Conservation (phyloP, 164 flowering plant species). For the Stephania japonica region DNA sequence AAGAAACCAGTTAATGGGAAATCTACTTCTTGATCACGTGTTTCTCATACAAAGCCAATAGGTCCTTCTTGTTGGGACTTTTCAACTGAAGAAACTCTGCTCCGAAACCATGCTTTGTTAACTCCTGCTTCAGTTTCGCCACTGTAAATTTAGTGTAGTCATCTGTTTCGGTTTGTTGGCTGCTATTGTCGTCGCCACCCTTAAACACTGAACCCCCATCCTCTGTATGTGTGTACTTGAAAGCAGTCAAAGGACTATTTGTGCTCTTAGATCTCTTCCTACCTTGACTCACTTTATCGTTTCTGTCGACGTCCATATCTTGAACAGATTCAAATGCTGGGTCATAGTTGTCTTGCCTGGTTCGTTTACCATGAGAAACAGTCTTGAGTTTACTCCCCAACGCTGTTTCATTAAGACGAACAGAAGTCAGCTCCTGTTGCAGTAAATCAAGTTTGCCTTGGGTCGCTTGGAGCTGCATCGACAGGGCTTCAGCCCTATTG, state of each 20-base stretch:
- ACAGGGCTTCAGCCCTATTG: slow-evolving; percentile 72
- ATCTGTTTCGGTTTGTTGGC: slow-evolving; percentile 45
- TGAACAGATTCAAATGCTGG: slow-evolving; percentile 47
- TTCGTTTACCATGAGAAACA: slow-evolving; percentile 71
- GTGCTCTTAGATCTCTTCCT: slow-evolving; percentile 69
- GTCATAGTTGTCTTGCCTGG: slow-evolving; percentile 36
- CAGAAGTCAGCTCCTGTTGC: slow-evolving; percentile 75
- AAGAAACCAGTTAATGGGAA: slow-evolving; percentile 7
- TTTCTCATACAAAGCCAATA: slow-evolving; percentile 72
- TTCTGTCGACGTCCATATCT: slow-evolving; percentile 40
- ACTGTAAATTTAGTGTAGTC: slow-evolving; percentile 81
- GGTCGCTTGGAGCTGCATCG: slow-evolving; percentile 70
- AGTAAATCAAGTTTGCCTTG: slow-evolving; percentile 78
- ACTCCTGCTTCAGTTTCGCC: slow-evolving; percentile 73
- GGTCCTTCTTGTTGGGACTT: slow-evolving; percentile 73
- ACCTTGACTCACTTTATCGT: slow-evolving; percentile 25
- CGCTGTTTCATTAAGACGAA: slow-evolving; percentile 64
- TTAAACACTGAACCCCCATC: slow-evolving; percentile 73
- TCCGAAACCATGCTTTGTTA: slow-evolving; percentile 82
- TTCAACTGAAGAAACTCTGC: slow-evolving; percentile 69
- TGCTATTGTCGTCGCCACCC: slow-evolving; percentile 46
- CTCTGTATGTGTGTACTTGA: slow-evolving; percentile 42
- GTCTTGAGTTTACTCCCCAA: slow-evolving; percentile 72
- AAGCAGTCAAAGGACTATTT: slow-evolving; percentile 34
- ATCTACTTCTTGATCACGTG: slow-evolving; percentile 42